Percentiles rank a stretch among this genome's conserved stretches.
These are phyloP conservation scores for Rhodosporidiobolus odoratus DNA, from an alignment of 768 basidiomycete species.

Conservation along the genomic window DNA sequence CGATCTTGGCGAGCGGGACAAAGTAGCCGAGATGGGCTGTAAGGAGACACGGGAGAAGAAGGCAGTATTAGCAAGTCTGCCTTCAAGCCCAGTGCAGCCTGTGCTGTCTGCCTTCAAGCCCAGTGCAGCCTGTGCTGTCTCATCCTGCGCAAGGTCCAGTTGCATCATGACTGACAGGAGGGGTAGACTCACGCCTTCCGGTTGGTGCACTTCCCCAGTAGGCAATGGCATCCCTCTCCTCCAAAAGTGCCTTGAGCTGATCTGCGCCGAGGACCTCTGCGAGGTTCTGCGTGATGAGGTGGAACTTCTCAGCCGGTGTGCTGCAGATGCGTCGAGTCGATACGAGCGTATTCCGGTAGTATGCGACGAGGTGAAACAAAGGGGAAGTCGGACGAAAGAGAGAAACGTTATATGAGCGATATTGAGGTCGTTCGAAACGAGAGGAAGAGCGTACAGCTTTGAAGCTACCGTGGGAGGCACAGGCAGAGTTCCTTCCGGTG, in stretches of 20 bases:
- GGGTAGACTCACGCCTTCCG: slow-evolving; percentile 70
- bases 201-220: slow-evolving; percentile 80
- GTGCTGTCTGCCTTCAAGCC: too few species aligned
- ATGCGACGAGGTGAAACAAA: background rate
- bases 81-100: background rate
- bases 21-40: slow-evolving; percentile 96
- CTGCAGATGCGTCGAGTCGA: slow-evolving; percentile 2
- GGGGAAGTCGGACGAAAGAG: background rate
- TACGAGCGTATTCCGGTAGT: background rate
- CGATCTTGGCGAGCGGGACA: slow-evolving; percentile 87
- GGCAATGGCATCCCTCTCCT: slow-evolving; percentile 29
- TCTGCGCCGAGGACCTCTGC: slow-evolving; percentile 86
- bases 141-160: too few species aligned
- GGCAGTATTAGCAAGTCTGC: background rate
- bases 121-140: too few species aligned
- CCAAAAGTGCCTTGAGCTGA: slow-evolving; percentile 62
- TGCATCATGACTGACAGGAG: background rate
- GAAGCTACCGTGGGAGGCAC: slow-evolving; percentile 1
- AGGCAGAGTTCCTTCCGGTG: slow-evolving; percentile 17
- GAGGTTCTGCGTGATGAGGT: slow-evolving; percentile 76
- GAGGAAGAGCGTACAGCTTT: slow-evolving; percentile 16
- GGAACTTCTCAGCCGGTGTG: slow-evolving; percentile 51
- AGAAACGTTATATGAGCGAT: background rate
- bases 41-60: background rate
- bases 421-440: background rate